Conservation (phyloP, 2,329 filamentous ascomycete species). For the Sarocladium oryzae region DNA sequence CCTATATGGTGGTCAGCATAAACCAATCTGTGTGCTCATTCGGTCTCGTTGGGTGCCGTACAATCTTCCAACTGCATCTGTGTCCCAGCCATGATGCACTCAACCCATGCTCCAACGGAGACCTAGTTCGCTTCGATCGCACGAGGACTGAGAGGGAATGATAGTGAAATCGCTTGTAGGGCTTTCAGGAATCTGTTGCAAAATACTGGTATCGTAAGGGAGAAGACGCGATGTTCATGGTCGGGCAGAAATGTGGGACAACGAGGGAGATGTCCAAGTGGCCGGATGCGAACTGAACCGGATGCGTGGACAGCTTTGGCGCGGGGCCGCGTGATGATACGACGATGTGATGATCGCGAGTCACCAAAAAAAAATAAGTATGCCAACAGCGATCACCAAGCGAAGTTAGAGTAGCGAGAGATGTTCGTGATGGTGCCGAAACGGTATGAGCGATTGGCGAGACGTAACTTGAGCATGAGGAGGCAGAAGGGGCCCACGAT, state of each 20-base stretch:
- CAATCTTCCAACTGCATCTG: conserved; percentile 89
- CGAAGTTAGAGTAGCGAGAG: background rate
- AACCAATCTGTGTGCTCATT: conserved; percentile 10
- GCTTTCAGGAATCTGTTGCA: conserved; percentile 4
- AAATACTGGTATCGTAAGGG: conserved; percentile 10
- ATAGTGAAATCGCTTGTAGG: background rate
- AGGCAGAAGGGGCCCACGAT: conserved; percentile 1
- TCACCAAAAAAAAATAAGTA: too few species aligned
- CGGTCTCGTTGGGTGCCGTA: conserved; percentile 32
- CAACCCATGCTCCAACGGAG: conserved; percentile 22
- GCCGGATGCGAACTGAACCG: conserved; percentile 6
- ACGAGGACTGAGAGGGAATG: conserved; percentile 5
- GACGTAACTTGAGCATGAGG: background rate
- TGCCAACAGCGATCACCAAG: background rate
- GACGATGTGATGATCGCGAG: background rate
- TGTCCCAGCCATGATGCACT: conserved; percentile 61
- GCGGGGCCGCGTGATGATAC: background rate
- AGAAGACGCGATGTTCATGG: conserved; percentile 6
- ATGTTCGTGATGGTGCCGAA: background rate
- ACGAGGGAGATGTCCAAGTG: conserved; percentile 2
- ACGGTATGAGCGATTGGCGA: background rate
- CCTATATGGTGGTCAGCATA: conserved; percentile 39
- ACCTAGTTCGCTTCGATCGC: background rate
- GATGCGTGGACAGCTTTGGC: background rate
- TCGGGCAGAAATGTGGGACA: conserved; percentile 9